Conservation (phyloP, 768 basidiomycete genomes). For the Boletus rex-veris region DNA sequence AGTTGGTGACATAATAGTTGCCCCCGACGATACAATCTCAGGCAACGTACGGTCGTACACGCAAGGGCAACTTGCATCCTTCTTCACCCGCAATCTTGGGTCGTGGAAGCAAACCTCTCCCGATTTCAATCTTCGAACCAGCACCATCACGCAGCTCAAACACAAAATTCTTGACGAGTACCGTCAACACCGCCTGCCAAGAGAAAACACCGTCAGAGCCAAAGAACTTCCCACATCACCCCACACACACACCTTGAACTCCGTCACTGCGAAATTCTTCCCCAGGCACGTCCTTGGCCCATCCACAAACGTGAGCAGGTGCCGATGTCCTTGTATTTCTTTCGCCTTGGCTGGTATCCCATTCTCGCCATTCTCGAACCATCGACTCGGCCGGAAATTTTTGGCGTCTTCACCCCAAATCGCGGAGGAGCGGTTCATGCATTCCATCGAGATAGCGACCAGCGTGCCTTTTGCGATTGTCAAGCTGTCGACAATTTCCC, state of each 20-base stretch:
- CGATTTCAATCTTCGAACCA: constrained; percentile 10
- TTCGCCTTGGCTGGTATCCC: constrained; percentile 28
- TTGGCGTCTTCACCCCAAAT: constrained; percentile 61
- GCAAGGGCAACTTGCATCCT: constrained; percentile 24
- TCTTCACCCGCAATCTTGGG: not conserved
- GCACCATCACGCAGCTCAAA: constrained; percentile 36
- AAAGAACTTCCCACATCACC: not conserved
- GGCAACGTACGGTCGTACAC: constrained; percentile 9
- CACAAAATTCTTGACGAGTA: constrained; percentile 41
- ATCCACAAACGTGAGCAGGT: constrained; percentile 48
- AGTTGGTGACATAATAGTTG: too few relatives aligned
- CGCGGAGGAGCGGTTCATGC: constrained; percentile 46
- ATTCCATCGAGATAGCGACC: constrained; percentile 41
- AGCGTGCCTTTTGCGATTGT: constrained; percentile 46
- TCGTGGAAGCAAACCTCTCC: constrained; percentile 5
- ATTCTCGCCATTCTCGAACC: constrained; percentile 40
- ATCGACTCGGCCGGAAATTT: constrained; percentile 59
- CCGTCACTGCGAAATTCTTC: constrained; percentile 41
- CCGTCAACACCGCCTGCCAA: constrained; percentile 38
- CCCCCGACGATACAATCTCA: not conserved
- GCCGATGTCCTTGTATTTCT: constrained; percentile 45
- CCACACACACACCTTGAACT: constrained; percentile 24
- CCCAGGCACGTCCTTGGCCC: constrained; percentile 50
- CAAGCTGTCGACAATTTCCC: constrained; percentile 37
- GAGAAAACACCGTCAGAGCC: not conserved